Conservation (phyloP, 2,329 filamentous ascomycete species). For the Ramularia endophylla region DNA sequence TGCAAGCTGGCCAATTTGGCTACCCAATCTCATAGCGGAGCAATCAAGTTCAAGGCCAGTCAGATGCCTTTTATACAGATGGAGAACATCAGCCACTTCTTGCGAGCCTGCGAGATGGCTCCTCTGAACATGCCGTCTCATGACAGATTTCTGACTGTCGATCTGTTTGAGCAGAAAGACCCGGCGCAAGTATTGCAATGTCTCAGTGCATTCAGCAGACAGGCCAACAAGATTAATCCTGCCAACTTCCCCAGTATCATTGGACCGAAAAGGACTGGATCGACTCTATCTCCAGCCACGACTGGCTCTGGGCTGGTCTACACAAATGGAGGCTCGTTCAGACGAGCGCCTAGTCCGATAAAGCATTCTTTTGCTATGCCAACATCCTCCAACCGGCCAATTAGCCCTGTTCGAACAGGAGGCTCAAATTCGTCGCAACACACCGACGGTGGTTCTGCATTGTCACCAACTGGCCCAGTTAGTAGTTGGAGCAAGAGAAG, state of each 20-base stretch:
- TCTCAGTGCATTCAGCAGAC: slow-evolving; percentile 82
- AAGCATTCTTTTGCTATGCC: slow-evolving; percentile 26
- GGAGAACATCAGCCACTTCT: slow-evolving; percentile 98
- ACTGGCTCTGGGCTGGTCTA: slow-evolving; percentile 17
- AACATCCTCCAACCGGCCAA: slow-evolving; percentile 25
- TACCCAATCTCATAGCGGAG: slow-evolving; percentile 66
- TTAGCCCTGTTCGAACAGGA: slow-evolving; percentile 44
- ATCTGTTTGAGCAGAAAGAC: slow-evolving; percentile 92
- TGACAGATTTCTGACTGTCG: slow-evolving; percentile 94
- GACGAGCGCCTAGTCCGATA: slow-evolving; percentile 20
- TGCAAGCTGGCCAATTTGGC: slow-evolving; percentile 90
- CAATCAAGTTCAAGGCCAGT: slow-evolving; percentile 84
- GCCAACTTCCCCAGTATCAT: slow-evolving; percentile 67
- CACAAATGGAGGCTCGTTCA: slow-evolving; percentile 13
- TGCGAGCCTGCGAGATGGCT: slow-evolving; percentile 76
- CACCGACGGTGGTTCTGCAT: slow-evolving; percentile 42
- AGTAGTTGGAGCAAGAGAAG: slow-evolving; percentile 87
- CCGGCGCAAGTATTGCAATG: slow-evolving; percentile 95
- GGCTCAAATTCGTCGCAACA: slow-evolving; percentile 54
- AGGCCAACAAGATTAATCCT: slow-evolving; percentile 70
- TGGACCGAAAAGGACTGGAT: slow-evolving; percentile 60
- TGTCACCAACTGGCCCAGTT: slow-evolving; percentile 49
- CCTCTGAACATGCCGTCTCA: slow-evolving; percentile 86
- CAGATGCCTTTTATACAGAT: slow-evolving; percentile 98
- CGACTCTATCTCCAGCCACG: slow-evolving; percentile 32